Conservation (phyloP, 139 green algal genomes). For the Nannochloris sp. region DNA sequence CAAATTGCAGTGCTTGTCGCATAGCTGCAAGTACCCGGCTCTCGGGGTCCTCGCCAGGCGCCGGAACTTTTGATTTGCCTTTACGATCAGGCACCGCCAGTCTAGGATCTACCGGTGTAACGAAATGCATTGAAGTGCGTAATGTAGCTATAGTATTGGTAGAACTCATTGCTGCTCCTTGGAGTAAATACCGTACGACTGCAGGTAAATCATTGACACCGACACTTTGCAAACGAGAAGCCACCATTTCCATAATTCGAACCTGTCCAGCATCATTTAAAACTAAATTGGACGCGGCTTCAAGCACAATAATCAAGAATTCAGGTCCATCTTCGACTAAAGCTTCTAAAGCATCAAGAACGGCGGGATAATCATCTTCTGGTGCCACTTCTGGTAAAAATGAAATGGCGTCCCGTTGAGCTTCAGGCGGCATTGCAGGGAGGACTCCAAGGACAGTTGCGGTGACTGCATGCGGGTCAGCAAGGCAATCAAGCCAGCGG, state of each 20-base stretch:
- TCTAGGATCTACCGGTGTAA: conserved; percentile 11
- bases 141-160: conserved; percentile 7
- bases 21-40: conserved; percentile 10
- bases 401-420: conserved; percentile 9
- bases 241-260: conserved; percentile 8
- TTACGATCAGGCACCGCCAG: conserved; percentile 24
- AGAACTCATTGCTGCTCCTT: conserved; percentile 3
- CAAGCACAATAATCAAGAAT: conserved; percentile 18
- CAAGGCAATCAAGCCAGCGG: conserved; percentile 27
- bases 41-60: background rate
- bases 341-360: conserved; percentile 16
- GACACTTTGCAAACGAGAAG: conserved; percentile 20
- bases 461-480: background rate
- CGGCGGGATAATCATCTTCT: conserved; percentile 13
- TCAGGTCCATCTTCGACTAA: conserved; percentile 4
- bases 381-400: conserved; percentile 25
- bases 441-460: conserved; percentile 20
- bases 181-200: conserved; percentile 29
- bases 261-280: conserved; percentile 16
- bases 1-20: conserved; percentile 29
- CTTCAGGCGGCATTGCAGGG: background rate
- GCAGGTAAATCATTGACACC: conserved; percentile 23
- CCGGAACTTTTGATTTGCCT: conserved; percentile 11
- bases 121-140: conserved; percentile 14
- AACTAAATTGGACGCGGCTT: conserved; percentile 24